A percentile compares a stretch with the other conserved stretches of the same genome.
Conservation (phyloP, 2,329 filamentous ascomycete species). For the Phialophora chinensis region DNA sequence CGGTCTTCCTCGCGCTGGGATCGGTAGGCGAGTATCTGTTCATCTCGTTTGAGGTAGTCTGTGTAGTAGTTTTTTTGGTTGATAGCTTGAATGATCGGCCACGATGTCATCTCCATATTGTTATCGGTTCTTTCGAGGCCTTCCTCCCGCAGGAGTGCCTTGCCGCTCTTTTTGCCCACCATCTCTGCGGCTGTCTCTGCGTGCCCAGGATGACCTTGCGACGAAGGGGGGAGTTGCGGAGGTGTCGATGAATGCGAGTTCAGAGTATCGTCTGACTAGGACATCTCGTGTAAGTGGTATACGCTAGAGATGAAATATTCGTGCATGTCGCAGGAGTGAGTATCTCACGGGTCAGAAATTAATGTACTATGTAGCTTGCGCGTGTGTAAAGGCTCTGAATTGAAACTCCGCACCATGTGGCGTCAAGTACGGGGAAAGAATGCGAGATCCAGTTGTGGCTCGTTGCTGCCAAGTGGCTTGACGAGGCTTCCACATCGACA, state of each 20-base stretch:
- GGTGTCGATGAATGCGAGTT: background rate
- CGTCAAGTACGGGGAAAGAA: background rate
- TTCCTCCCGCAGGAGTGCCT: constrained; percentile 43
- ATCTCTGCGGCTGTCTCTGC: constrained; percentile 47
- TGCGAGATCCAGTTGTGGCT: background rate
- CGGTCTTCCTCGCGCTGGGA: constrained; percentile 85
- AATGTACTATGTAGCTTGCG: background rate
- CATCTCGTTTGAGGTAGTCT: constrained; percentile 97
- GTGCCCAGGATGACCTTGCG: background rate
- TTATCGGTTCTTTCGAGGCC: constrained; percentile 94
- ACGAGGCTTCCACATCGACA: constrained; percentile 13
- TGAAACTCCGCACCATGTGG: background rate
- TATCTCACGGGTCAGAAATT: background rate
- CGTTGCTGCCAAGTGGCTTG: constrained; percentile 11
- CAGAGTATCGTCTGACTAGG: background rate
- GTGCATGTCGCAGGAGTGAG: background rate
- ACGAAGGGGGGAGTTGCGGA: background rate
- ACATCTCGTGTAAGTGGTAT: background rate
- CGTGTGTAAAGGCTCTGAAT: background rate
- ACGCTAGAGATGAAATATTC: background rate
- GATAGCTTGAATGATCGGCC: constrained; percentile 90
- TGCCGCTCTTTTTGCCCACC: constrained; percentile 73
- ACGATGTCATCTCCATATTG: constrained; percentile 93
- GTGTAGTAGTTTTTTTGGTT: constrained; percentile 99
- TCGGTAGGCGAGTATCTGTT: constrained; percentile 88